A percentile compares a stretch with the other conserved stretches of the same genome.
Evolutionary conservation across 1,139 yeast genomes (phyloP).

Genomic region (Saccharomycopsis crataegensis): DNA sequence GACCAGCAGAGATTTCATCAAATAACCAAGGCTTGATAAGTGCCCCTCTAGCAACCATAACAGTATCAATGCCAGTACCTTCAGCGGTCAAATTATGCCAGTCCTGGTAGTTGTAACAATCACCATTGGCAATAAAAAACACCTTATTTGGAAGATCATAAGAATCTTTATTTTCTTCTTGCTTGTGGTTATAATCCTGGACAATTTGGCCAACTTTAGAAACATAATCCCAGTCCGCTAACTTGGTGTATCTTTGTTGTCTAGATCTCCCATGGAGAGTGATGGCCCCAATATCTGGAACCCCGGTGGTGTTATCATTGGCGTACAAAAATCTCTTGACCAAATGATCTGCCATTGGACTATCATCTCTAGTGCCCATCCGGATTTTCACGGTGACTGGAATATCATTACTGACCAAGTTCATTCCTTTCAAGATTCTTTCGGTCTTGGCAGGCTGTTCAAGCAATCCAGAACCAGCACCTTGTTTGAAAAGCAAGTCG

Average conservation of each 20-base stretch:
- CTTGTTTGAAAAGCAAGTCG: conserved; percentile 82
- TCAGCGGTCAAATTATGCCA: conserved; percentile 64
- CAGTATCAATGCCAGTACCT: conserved; percentile 74
- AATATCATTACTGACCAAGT: conserved; percentile 75
- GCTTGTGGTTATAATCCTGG: conserved; percentile 44
- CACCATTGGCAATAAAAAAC: conserved; percentile 86
- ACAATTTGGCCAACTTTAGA: conserved; percentile 65
- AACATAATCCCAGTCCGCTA: conserved; percentile 91
- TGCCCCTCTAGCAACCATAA: conserved; percentile 98
- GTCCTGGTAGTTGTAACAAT: conserved; percentile 77
- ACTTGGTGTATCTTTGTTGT: conserved; percentile 86
- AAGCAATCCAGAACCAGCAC: conserved; percentile 91
- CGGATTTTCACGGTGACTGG: conserved; percentile 91
- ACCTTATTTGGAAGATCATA: conserved; percentile 39
- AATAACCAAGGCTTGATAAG: conserved; percentile 98
- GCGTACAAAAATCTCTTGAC: conserved; percentile 66
- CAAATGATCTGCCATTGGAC: conserved; percentile 76
- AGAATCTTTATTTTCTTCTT: conserved; percentile 47
- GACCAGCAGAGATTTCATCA: conserved; percentile 87
- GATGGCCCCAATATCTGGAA: conserved; percentile 72
- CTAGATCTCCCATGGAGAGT: conserved; percentile 95
- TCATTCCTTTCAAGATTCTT: conserved; percentile 82
- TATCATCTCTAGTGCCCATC: conserved; percentile 80
- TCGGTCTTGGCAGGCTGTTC: conserved; percentile 81
- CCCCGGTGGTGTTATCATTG: conserved; percentile 28